A percentile compares a stretch with the other conserved stretches of the same genome.
Conservation (phyloP, 371 early-diverging fungal species). For the Catenaria anguillulae region DNA sequence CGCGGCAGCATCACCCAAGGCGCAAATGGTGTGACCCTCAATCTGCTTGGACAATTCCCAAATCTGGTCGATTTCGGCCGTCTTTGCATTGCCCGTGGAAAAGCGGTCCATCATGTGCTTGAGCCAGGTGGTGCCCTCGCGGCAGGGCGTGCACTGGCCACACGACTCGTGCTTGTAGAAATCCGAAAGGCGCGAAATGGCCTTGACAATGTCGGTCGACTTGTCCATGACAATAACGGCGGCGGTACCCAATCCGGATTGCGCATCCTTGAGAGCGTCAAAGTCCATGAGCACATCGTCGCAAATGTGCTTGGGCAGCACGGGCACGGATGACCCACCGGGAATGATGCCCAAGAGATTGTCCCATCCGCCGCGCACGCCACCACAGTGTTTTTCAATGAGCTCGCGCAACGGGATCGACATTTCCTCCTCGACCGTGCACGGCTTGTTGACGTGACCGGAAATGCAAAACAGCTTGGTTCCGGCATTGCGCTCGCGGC, state of each 20-base stretch:
- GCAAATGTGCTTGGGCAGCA: constrained; percentile 73
- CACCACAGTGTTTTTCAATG: constrained; percentile 93
- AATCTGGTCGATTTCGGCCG: constrained; percentile 16
- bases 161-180: constrained; percentile 96
- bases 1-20: constrained; percentile 95
- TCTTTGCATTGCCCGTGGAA: neutral
- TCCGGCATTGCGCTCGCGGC: constrained; percentile 82
- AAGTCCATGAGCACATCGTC: constrained; percentile 94
- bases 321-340: constrained; percentile 91
- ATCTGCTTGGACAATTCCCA: constrained; percentile 85
- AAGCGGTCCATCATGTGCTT: constrained; percentile 81
- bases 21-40: constrained; percentile 97
- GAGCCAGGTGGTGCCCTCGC: constrained; percentile 93
- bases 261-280: constrained; percentile 84
- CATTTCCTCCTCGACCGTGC: constrained; percentile 97
- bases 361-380: constrained; percentile 97
- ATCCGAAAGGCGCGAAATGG: constrained; percentile 77
- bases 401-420: constrained; percentile 84
- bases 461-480: constrained; percentile 95
- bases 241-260: constrained; percentile 88
- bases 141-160: constrained; percentile 97
- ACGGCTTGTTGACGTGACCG: constrained; percentile 93
- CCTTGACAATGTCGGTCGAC: constrained; percentile 76
- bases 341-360: constrained; percentile 93
- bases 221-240: constrained; percentile 97